phyloP scores from a whole-genome alignment of 805 yeast genomes.

The Hanseniaspora taiwanica region DNA sequence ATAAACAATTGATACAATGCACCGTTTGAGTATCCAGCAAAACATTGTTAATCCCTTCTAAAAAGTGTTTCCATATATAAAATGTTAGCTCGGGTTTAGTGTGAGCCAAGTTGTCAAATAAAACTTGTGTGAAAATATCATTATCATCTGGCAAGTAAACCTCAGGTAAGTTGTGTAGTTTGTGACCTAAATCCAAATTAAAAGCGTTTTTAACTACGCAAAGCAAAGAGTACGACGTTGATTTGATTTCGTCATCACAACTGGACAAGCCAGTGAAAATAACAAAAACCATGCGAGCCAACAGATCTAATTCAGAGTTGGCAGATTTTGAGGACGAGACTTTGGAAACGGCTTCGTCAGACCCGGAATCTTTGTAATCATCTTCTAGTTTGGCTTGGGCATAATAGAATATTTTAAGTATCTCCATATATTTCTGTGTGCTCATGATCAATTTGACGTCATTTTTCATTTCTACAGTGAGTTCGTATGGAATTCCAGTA shows the following conservation, averaged over 20 bases:
- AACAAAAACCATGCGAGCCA: constrained; percentile 51
- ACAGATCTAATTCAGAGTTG: constrained; percentile 27
- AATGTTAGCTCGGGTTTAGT: constrained; percentile 47
- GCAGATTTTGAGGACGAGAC: constrained; percentile 19
- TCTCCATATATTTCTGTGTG: constrained; percentile 43
- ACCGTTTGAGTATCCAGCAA: constrained; percentile 14
- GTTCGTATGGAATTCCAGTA: constrained; percentile 38
- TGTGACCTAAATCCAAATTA: constrained; percentile 45
- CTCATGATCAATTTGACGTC: constrained; percentile 29
- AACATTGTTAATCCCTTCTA: constrained; percentile 15
- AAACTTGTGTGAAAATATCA: constrained; percentile 41
- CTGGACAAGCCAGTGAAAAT: constrained; percentile 58
- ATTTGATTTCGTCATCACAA: constrained; percentile 42
- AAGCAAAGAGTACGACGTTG: constrained; percentile 49
- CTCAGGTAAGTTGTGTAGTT: constrained; percentile 40
- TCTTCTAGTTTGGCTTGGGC: constrained; percentile 43
- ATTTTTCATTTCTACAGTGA: constrained; percentile 30
- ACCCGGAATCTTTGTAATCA: constrained; percentile 16
- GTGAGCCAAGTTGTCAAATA: constrained; percentile 44
- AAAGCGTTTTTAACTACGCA: constrained; percentile 50
- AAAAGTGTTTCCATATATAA: constrained; percentile 29
- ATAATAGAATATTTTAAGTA: constrained; percentile 57
- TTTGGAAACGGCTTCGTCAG: too few species aligned
- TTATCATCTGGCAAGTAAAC: constrained; percentile 59
- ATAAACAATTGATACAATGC: constrained; percentile 20